phyloP scores from a whole-genome alignment of 2,329 filamentous ascomycete genomes.

The Paraphoma sp. region DNA sequence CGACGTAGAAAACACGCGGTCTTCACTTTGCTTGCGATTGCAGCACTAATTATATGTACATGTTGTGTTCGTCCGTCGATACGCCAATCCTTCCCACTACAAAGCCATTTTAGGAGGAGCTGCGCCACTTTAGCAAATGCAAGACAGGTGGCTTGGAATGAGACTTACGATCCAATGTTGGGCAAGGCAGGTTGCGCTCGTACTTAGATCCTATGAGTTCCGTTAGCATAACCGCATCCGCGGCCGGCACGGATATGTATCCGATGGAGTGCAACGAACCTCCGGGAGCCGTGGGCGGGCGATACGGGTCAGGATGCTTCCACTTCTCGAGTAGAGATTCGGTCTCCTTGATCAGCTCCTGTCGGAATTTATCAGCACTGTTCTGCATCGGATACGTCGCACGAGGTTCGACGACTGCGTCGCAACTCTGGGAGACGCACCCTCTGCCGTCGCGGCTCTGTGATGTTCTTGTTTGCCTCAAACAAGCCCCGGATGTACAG shows the following conservation, averaged over 20 bases:
- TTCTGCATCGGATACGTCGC: background rate
- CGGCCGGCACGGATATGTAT: constrained; percentile 30
- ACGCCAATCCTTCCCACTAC: constrained; percentile 17
- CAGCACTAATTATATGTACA: background rate
- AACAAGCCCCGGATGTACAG: constrained; percentile 95
- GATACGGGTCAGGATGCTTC: constrained; percentile 97
- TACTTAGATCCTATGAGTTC: constrained; percentile 82
- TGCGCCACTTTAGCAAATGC: constrained; percentile 21
- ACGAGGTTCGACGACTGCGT: background rate
- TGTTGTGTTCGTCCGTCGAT: background rate
- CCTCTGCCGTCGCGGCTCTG: constrained; percentile 83
- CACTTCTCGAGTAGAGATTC: constrained; percentile 88
- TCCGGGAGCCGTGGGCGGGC: constrained; percentile 88
- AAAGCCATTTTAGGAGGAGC: constrained; percentile 47
- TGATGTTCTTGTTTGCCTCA: constrained; percentile 87
- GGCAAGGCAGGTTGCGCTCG: constrained; percentile 87
- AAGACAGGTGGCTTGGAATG: background rate
- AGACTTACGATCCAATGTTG: constrained; percentile 78
- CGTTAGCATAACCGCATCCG: constrained; percentile 25
- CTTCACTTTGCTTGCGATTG: background rate
- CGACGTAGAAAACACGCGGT: too few species aligned
- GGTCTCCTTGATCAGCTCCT: constrained; percentile 87
- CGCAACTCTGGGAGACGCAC: constrained; percentile 58
- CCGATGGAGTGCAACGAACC: constrained; percentile 61
- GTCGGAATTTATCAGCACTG: constrained; percentile 26